Conservation (phyloP, 371 early-diverging fungal species). For the Mortierella sp. region DNA sequence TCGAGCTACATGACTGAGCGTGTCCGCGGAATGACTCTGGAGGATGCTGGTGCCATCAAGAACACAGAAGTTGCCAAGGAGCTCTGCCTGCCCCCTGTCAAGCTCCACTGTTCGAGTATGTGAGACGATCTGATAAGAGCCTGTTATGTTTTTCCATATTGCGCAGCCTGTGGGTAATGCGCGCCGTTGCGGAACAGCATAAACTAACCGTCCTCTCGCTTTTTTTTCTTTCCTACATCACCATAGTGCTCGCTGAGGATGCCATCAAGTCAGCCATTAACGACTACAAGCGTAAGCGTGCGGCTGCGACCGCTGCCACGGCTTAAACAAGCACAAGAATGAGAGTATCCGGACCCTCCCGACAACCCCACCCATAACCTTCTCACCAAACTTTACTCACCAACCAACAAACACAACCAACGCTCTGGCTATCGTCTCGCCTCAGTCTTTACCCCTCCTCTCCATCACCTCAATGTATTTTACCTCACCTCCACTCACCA, state of each 20-base stretch:
- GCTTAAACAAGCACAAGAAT: slow-evolving; percentile 8
- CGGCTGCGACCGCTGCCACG: slow-evolving; percentile 35
- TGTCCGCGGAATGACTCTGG: slow-evolving; percentile 93
- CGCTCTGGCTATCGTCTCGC: not conserved
- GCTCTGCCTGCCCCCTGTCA: slow-evolving; percentile 97
- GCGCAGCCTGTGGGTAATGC: not conserved
- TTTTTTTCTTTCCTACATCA: slow-evolving; percentile 7
- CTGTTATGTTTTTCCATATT: not conserved
- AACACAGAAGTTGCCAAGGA: slow-evolving; percentile 98
- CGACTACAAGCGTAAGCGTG: slow-evolving; percentile 85
- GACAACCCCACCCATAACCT: not conserved
- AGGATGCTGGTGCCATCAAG: slow-evolving; percentile 92
- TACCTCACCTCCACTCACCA: not conserved
- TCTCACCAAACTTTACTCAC: not conserved
- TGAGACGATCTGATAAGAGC: not conserved
- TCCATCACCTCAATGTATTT: not conserved
- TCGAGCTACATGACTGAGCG: slow-evolving; percentile 95
- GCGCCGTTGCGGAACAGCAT: too few species aligned
- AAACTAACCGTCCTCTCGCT: not conserved
- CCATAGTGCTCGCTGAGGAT: slow-evolving; percentile 97
- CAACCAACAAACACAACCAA: not conserved
- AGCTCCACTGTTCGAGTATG: slow-evolving; percentile 97
- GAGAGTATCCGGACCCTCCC: slow-evolving; percentile 12
- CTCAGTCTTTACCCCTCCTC: not conserved
- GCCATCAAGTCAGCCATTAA: slow-evolving; percentile 98